Conservation (phyloP, 768 basidiomycete genomes). For the Pisolithus orientalis region DNA sequence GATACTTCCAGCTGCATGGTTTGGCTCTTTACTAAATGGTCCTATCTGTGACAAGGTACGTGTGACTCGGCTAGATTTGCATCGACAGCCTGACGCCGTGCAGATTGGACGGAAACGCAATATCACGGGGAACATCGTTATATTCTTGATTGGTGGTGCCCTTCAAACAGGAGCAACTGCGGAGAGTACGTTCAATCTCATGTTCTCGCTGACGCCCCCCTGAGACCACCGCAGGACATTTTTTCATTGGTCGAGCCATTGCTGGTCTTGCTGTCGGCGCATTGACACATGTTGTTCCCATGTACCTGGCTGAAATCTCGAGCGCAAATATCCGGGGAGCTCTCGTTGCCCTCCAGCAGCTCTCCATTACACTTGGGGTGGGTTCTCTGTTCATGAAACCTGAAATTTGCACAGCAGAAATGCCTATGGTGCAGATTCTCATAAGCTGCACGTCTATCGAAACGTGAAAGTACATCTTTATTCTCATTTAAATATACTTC, state of each 20-base stretch:
- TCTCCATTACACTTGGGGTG: conserved; percentile 31
- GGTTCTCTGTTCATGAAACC: conserved; percentile 1
- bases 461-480: neutral
- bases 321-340: conserved; percentile 33
- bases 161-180: conserved; percentile 26
- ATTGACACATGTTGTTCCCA: conserved; percentile 22
- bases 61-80: neutral
- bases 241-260: conserved; percentile 25
- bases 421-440: conserved; percentile 14
- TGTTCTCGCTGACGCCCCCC: neutral
- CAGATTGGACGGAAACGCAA: conserved; percentile 24
- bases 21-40: conserved; percentile 24
- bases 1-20: conserved; percentile 19
- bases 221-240: conserved; percentile 10
- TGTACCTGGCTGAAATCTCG: conserved; percentile 35
- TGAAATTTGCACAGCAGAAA: neutral
- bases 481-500: neutral
- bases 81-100: neutral
- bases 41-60: conserved; percentile 26
- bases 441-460: conserved; percentile 22
- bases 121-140: conserved; percentile 21
- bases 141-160: conserved; percentile 25
- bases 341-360: conserved; percentile 30
- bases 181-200: conserved; percentile 5
- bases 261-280: conserved; percentile 13